phyloP scores from a whole-genome alignment of 2,329 filamentous ascomycete species.

The Fusarium caatingaense region DNA sequence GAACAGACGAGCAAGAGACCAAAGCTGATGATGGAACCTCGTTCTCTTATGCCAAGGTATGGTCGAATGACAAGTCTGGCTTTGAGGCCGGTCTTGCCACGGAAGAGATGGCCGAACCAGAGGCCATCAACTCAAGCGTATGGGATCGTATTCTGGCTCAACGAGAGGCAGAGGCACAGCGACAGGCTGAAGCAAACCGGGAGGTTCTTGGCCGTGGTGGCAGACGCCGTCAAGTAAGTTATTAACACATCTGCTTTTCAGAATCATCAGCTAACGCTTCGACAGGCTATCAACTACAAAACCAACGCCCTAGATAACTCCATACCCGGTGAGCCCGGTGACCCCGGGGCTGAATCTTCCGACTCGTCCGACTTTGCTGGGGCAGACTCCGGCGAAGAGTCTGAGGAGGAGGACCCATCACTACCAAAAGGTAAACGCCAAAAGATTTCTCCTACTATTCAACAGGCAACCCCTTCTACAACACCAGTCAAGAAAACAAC shows the following conservation, averaged over 20 bases:
- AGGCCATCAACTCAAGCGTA: conserved; percentile 72
- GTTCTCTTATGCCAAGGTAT: conserved; percentile 91
- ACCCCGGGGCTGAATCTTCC: conserved; percentile 44
- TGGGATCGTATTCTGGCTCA: conserved; percentile 93
- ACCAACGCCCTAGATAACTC: conserved; percentile 38
- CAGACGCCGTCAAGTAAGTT: conserved; percentile 67
- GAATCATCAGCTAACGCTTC: conserved; percentile 30
- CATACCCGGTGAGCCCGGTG: conserved; percentile 47
- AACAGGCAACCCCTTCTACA: conserved; percentile 39
- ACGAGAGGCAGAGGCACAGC: conserved; percentile 81
- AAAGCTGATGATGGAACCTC: conserved; percentile 78
- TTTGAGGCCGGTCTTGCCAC: conserved; percentile 72
- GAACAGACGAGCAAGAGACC: conserved; percentile 82
- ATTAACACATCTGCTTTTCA: not conserved
- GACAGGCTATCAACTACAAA: conserved; percentile 53
- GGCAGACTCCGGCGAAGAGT: conserved; percentile 49
- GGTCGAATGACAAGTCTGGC: conserved; percentile 82
- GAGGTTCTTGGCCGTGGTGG: conserved; percentile 89
- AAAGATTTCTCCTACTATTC: conserved; percentile 41
- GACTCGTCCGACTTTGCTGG: conserved; percentile 52
- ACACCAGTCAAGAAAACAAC: conserved; percentile 45
- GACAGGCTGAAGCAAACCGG: conserved; percentile 73
- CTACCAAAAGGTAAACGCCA: conserved; percentile 53
- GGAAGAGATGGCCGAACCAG: conserved; percentile 62
- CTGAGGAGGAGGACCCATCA: conserved; percentile 37